These are phyloP conservation scores for Mycena indigotica DNA, from an alignment of 768 basidiomycete genomes.

Conservation along the genomic window DNA sequence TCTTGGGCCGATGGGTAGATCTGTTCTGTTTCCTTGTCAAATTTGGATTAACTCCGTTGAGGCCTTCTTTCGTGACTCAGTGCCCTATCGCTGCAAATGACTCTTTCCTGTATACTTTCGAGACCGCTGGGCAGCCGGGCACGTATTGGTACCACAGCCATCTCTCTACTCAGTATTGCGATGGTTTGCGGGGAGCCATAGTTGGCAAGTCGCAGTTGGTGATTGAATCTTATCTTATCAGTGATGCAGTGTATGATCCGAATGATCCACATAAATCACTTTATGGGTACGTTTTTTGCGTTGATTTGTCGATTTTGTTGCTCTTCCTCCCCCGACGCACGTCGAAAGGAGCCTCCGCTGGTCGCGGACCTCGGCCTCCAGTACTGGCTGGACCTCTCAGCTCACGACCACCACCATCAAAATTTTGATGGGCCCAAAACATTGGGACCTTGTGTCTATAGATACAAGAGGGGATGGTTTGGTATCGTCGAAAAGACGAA, in stretches of 20 bases:
- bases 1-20: conserved; percentile 28
- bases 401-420: no score
- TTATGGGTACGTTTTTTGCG: conserved; percentile 2
- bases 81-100: conserved; percentile 33
- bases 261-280: background rate
- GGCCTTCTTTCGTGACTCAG: conserved; percentile 29
- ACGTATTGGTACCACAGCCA: conserved; percentile 15
- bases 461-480: no score
- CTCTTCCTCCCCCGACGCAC: no score
- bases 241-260: background rate
- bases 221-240: background rate
- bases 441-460: no score
- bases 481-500: no score
- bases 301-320: no score
- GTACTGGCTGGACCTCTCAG: no score
- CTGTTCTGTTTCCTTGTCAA: background rate
- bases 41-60: background rate
- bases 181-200: conserved; percentile 3
- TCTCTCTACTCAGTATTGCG: conserved; percentile 12
- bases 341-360: no score
- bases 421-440: no score
- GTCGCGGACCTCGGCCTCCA: no score
- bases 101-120: conserved; percentile 30
- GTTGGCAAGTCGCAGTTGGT: background rate
- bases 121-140: conserved; percentile 28